A percentile compares a stretch with the other conserved stretches of the same genome.
Evolutionary conservation across 2,329 filamentous ascomycete species (phyloP).

Genomic region (Arthrinium puccinioides): DNA sequence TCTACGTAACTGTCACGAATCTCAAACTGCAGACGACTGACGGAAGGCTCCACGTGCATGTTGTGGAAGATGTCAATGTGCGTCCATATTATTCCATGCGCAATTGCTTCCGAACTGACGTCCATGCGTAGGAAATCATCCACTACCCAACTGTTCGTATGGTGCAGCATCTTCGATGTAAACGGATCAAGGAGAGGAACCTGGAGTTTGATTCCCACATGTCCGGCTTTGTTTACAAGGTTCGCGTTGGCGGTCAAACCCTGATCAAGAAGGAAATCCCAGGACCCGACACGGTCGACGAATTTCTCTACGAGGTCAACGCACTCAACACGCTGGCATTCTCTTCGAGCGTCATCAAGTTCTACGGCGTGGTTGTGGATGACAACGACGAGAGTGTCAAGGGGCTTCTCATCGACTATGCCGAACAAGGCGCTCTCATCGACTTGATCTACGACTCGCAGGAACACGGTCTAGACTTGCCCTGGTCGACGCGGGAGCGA

Average conservation of each 20-base stretch:
- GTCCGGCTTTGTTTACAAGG: constrained; percentile 96
- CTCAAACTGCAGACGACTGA: constrained; percentile 86
- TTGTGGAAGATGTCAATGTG: constrained; percentile 88
- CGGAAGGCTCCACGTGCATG: constrained; percentile 86
- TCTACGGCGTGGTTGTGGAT: constrained; percentile 84
- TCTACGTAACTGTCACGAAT: constrained; percentile 93
- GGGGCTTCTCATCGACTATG: constrained; percentile 82
- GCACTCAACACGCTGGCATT: constrained; percentile 72
- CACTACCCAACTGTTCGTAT: constrained; percentile 68
- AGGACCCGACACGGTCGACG: constrained; percentile 87
- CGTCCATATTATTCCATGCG: constrained; percentile 22
- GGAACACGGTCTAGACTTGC: constrained; percentile 43
- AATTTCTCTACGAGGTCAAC: constrained; percentile 96
- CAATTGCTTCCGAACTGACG: neutral
- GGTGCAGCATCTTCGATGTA: constrained; percentile 65
- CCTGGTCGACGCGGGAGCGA: constrained; percentile 68
- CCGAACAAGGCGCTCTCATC: constrained; percentile 78
- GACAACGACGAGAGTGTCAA: constrained; percentile 68
- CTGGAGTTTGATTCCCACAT: constrained; percentile 85
- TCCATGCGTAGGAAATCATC: constrained; percentile 72
- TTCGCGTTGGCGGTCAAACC: constrained; percentile 57
- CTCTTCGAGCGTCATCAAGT: constrained; percentile 72
- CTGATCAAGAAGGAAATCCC: constrained; percentile 98
- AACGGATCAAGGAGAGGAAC: constrained; percentile 61
- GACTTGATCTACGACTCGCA: constrained; percentile 82